phyloP scores from a whole-genome alignment of 768 basidiomycete species.

The Termitomyces sp. region DNA sequence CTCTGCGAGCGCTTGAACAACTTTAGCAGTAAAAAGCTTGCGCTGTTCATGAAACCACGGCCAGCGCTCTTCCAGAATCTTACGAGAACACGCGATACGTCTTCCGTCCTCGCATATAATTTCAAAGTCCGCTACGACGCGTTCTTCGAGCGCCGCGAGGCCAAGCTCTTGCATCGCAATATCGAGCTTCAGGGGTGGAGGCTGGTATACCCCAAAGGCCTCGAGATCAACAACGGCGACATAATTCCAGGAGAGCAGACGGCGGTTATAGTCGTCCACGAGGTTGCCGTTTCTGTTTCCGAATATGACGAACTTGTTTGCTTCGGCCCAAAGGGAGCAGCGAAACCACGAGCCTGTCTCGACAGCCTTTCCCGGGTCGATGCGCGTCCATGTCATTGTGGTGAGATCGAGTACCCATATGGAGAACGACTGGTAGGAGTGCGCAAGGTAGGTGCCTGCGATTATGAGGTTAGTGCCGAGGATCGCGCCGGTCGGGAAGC shows the following conservation, averaged over 20 bases:
- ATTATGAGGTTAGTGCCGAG: constrained; percentile 89
- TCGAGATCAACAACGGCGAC: constrained; percentile 88
- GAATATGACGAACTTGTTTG: constrained; percentile 85
- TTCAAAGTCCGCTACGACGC: constrained; percentile 83
- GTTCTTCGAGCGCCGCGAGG: constrained; percentile 77
- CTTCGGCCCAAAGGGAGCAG: constrained; percentile 79
- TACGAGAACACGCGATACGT: constrained; percentile 74
- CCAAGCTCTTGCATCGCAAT: constrained; percentile 80
- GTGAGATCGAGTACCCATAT: constrained; percentile 92
- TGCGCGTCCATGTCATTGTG: constrained; percentile 79
- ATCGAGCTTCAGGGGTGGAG: constrained; percentile 62
- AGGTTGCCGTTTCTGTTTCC: constrained; percentile 86
- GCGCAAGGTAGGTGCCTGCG: constrained; percentile 92
- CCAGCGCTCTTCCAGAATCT: constrained; percentile 88
- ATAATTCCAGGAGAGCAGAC: constrained; percentile 88
- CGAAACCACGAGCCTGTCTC: constrained; percentile 93
- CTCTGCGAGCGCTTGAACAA: constrained; percentile 47
- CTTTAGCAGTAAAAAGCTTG: constrained; percentile 49
- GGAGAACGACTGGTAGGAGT: constrained; percentile 90
- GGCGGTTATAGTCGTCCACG: constrained; percentile 89
- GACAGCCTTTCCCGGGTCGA: constrained; percentile 84
- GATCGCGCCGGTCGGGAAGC: constrained; percentile 93
- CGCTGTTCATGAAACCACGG: constrained; percentile 87
- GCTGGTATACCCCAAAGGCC: constrained; percentile 93
- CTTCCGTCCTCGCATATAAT: constrained; percentile 89